Base-by-base conservation (phyloP, 768 basidiomycete genomes). In the Lepiota brunneoincarnata region DNA sequence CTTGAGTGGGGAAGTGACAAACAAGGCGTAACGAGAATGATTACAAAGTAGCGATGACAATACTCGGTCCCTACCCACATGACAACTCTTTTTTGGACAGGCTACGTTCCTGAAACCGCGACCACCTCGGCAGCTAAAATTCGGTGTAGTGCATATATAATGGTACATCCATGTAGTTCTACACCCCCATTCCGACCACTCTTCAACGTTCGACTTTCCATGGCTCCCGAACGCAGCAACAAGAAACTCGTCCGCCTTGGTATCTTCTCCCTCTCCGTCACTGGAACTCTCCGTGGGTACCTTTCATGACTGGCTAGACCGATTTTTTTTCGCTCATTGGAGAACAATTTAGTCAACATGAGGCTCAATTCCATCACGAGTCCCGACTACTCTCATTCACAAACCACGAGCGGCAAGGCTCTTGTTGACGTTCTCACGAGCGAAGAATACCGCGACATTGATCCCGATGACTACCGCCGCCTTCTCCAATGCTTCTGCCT, bases 401-500 rank as follows among this genome's bases (percentile, higher is more conserved):
- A 54, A n/a, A 21, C 53, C 15, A 40, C 45, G 18, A 46, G 45
- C 18, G 45, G 53, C 6, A 35, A 47, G 7, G 53, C 53, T 7
- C 53, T 54, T 10, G 45, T 54, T 3, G 31, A 47, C 2, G 45
- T 54, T 5, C 37, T 54, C 17, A 41, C 18, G 4, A 54, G 53
- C 15, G 53, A 54, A 17, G 53, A 54, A 34, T 47, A 47, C 53
- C 26, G 18, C 12, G 15, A 54, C 26, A 34, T 54, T 24, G 45
- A 39, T 31, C 15, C 45, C 14, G 28, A 11, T 12, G 53, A 54
- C 28, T 39, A 54, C 36, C 53, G 24, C n/a, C 53, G 44, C 28
- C 53, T 37, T 20, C 53, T 54, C 23, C 53, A 54, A 34, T 54
- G 53, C 10, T 46, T 47, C 53, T 54, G 53, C 24, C 53, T 54